Conservation (phyloP, 2,329 filamentous ascomycete species). For the Scedosporium aurantiacum region DNA sequence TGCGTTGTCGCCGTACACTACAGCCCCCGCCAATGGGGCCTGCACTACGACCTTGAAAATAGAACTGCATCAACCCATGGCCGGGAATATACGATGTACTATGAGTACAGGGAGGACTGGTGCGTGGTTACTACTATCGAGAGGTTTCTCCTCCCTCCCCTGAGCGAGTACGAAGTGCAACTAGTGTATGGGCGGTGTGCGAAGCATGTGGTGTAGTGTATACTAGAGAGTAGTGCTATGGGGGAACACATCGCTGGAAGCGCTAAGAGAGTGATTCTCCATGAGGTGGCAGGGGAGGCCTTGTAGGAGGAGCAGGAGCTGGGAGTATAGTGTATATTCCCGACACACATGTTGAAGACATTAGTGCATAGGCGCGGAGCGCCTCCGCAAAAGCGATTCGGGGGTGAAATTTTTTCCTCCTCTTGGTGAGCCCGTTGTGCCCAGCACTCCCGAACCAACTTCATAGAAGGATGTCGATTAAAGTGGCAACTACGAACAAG, state of each 20-base stretch:
- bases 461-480: too few species aligned
- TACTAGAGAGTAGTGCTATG: background rate
- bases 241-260: background rate
- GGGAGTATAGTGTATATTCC: too few species aligned
- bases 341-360: too few species aligned
- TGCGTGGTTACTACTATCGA: background rate
- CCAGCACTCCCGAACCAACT: too few species aligned
- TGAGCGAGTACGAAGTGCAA: background rate
- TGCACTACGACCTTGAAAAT: background rate
- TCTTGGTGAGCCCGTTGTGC: too few species aligned
- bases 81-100: background rate
- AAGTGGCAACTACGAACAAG: too few species aligned
- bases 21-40: background rate
- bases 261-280: background rate
- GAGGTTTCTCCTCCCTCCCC: background rate
- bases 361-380: background rate
- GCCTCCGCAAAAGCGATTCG: background rate
- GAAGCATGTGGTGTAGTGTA: too few species aligned
- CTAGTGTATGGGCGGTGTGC: too few species aligned
- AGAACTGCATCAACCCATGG: background rate
- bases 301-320: background rate
- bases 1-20: background rate
- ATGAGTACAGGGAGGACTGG: background rate
- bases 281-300: background rate
- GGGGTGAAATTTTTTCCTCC: too few species aligned